Conservation (phyloP, 257 asterid species). For the Jasminum sambac region DNA sequence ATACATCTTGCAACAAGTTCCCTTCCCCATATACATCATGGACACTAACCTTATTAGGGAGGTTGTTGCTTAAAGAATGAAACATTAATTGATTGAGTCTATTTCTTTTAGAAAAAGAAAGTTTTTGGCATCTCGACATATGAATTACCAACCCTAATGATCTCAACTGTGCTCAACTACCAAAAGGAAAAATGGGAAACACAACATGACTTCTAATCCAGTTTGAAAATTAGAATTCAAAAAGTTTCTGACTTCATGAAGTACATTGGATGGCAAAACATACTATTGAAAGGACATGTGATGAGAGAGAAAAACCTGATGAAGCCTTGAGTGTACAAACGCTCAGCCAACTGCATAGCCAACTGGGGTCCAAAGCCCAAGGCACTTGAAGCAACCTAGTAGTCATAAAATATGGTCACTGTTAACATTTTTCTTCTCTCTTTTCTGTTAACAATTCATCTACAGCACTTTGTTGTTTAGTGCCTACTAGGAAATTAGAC, state of each 20-base stretch:
- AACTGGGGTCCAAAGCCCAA: constrained; percentile 87
- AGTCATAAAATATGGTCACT: constrained; percentile 25
- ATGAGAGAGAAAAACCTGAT: constrained; percentile 58
- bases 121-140: constrained; percentile 4
- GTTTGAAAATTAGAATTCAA: constrained; percentile 10
- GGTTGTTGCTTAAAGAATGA: background rate
- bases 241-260: constrained; percentile 13
- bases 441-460: constrained; percentile 8
- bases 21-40: background rate
- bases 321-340: constrained; percentile 88
- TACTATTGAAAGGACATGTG: constrained; percentile 8
- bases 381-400: constrained; percentile 93
- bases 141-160: background rate
- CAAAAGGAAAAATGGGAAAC: background rate
- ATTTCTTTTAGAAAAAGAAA: background rate
- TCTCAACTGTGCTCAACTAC: background rate
- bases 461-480: background rate
- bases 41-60: background rate
- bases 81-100: background rate
- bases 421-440: constrained; percentile 8
- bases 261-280: constrained; percentile 7
- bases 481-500: background rate
- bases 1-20: background rate
- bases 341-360: constrained; percentile 96
- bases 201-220: constrained; percentile 6